These are phyloP conservation scores for Dictyostelium capitatum DNA, from an alignment of 78 protist species.

Conservation along the genomic window DNA sequence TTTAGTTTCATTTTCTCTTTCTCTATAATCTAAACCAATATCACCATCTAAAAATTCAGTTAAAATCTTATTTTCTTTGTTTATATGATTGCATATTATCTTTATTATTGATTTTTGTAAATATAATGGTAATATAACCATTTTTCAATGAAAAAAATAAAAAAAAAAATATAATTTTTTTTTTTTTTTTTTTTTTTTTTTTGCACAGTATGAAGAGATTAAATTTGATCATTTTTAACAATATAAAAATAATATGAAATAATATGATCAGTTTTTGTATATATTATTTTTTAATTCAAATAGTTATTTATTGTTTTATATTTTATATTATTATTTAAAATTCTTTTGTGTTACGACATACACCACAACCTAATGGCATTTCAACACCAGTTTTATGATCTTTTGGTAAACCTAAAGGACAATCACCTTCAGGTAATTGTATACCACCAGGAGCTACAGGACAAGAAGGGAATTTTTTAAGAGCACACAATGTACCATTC, in stretches of 20 bases:
- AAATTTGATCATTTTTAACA: too few species aligned
- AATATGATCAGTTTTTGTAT: too few species aligned
- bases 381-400: conserved; percentile 42
- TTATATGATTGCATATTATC: neutral
- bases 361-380: conserved; percentile 72
- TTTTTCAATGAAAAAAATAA: too few species aligned
- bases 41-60: too few species aligned
- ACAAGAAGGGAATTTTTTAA: conserved; percentile 19
- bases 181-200: too few species aligned
- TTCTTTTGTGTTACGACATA: conserved; percentile 27
- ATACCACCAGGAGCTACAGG: conserved; percentile 65
- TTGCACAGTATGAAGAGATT: too few species aligned
- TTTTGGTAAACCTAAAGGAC: conserved; percentile 35
- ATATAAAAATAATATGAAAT: too few species aligned
- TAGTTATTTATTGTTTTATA: too few species aligned
- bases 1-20: neutral
- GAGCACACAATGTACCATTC: neutral
- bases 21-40: neutral
- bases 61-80: neutral
- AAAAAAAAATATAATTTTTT: too few species aligned
- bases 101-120: conserved; percentile 13
- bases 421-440: conserved; percentile 30
- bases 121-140: neutral
- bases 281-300: too few species aligned
- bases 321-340: too few species aligned